Conservation (phyloP, 768 basidiomycete genomes). For the Tubosaeta sp. region DNA sequence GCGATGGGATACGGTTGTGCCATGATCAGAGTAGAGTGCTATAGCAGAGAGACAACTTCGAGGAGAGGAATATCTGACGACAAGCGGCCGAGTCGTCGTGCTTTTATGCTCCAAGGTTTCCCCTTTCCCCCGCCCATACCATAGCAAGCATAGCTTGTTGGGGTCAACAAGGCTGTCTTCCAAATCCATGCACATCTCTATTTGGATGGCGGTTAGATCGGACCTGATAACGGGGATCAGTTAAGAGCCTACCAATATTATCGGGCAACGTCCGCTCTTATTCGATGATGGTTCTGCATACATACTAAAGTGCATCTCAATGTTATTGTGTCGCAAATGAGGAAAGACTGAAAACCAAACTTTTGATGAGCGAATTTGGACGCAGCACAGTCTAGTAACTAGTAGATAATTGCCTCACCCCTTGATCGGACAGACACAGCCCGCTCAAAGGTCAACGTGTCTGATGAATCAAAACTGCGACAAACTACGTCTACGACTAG, state of each 20-base stretch:
- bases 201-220: background rate
- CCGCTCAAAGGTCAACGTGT: too few species aligned
- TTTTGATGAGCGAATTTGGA: background rate
- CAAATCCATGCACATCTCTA: background rate
- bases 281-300: background rate
- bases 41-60: background rate
- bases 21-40: constrained; percentile 4
- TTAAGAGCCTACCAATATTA: background rate
- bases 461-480: background rate
- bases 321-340: too few species aligned
- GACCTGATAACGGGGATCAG: background rate
- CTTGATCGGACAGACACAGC: too few species aligned
- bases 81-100: background rate
- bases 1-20: constrained; percentile 8
- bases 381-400: background rate
- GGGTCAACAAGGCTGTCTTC: too few species aligned
- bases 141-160: background rate
- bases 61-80: background rate
- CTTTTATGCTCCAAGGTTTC: background rate
- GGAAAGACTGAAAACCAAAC: too few species aligned
- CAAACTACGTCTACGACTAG: background rate
- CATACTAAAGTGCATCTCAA: too few species aligned
- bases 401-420: too few species aligned
- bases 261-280: background rate
- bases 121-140: background rate